Base-by-base conservation (phyloP, 352 stramenopile species). In the Pythium folliculosum region DNA sequence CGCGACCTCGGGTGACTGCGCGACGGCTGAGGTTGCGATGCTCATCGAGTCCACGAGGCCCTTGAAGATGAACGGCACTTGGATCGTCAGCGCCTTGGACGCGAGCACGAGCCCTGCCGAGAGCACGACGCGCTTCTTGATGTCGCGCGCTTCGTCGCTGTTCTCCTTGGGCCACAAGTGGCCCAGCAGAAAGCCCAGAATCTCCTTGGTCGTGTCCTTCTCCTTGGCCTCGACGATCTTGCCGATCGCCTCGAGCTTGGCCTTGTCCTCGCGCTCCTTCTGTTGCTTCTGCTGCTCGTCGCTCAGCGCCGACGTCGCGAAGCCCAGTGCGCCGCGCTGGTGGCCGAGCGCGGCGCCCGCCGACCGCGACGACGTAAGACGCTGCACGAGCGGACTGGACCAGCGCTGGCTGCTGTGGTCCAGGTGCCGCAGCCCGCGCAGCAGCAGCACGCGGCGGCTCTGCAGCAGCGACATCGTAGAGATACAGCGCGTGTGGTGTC, bases 61-160 rank as follows among this genome's bases (percentile, higher is more conserved):
- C 71, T 98, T 99, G 79, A 99, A 98, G 22, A 98, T 78, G 69
- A 98, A 99, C 25, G 96, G 96, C 47, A 98, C 92, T 44, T 90
- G 76, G 58, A 98, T 96, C 13, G 80, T 97, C 0, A 97, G 68
- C 5, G 77, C 74, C 73, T 98, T 98, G 32, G 84, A 90, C 19
- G 65, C 74, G 0, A 97, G 63, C 75, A 98, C 90, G 13, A 97
- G 70, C 10, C 71, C 71, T 1, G 95, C 52, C 6, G 81, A 90
- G 30, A 77, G 32, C 21, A 93, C 38, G 8, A 98, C 91, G 14
- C 81, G 74, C 16, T 68, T 47, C 68, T 89, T 89, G 65, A 86
- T 73, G 10, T 75, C 66, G 9, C 59, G 45, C 4, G 67, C 72
- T 55, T 78, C 72, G 2, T 23, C 21, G 21, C 65, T 69, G 19